Evolutionary conservation across 352 stramenopile species (phyloP), one percentile per base, ranked within the genome.

Genomic region (Globisporangium viniferum): DNA sequence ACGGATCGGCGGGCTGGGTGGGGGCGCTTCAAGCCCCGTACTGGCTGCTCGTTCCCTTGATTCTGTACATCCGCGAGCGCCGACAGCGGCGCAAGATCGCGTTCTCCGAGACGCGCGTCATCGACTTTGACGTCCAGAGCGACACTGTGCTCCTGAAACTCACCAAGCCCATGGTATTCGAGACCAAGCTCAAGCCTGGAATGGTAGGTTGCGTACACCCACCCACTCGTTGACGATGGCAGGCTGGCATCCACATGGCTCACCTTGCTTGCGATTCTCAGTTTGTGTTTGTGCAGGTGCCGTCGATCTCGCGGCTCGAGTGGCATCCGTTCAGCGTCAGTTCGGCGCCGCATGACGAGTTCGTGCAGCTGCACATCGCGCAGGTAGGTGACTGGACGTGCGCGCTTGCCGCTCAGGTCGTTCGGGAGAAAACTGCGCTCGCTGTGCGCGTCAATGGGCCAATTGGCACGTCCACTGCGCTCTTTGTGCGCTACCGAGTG

Each of bases 311-410:
- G 15, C 33, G 65, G 2, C 46, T 81, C 10, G 77, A 94, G 71
- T 96, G 86, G 88, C 88, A 94, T 75, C 85, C 88, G 31, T 95
- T 94, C 73, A 93, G 75, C 14, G 65, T 95, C 24, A 79, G 78
- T 9, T 91, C 81, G 1, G 76, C 76, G 2, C 79, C 80, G 2
- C 59, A 77, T 6, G 82, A 93, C 59, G 41, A 77, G 8, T 64
- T 73, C 7, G 18, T 88, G 6, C 66, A 73, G 29, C 57, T 92
- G 5, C 77, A 81, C 58, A 75, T 92, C 48, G 74, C 72, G 5
- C 24, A 72, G 3, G 72, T 77, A 3, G 80, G 80, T 1, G 76
- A 86, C 67, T 90, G 79, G 81, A 90, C 81, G 29, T 15, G 8
- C 0, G 60, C 69, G 18, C 64, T 85, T 48, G 58, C 55, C 4